phyloP scores from a whole-genome alignment of 176 grass and related monocot genomes.

The Avena atlantica region DNA sequence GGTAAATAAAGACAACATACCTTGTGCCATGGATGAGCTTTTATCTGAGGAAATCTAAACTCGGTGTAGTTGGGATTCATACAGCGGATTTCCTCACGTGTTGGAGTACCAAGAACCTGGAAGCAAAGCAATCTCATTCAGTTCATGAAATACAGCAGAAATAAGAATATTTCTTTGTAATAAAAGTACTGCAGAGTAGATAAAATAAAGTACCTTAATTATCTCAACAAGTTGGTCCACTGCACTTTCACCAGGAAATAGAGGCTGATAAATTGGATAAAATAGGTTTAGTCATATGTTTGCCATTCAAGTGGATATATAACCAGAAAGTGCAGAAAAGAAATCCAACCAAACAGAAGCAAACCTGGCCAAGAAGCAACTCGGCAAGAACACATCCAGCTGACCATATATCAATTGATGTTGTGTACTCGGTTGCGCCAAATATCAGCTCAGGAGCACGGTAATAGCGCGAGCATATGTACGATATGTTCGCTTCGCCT shows the following conservation, averaged over 20 bases:
- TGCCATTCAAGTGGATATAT: not conserved
- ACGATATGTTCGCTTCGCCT: slow-evolving; percentile 98
- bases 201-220: slow-evolving; percentile 59
- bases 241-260: slow-evolving; percentile 79
- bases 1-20: slow-evolving; percentile 29
- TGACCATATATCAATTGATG: slow-evolving; percentile 99
- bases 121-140: slow-evolving; percentile 33
- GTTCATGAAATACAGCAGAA: not conserved
- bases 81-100: slow-evolving; percentile 77
- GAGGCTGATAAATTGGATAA: slow-evolving; percentile 54
- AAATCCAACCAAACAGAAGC: slow-evolving; percentile 13
- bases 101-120: slow-evolving; percentile 84
- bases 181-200: not conserved
- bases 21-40: slow-evolving; percentile 86
- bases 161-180: slow-evolving; percentile 22
- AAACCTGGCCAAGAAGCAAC: slow-evolving; percentile 92
- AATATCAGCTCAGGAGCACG: slow-evolving; percentile 98
- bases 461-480: slow-evolving; percentile 98
- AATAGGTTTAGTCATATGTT: slow-evolving; percentile 29
- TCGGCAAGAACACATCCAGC: slow-evolving; percentile 97
- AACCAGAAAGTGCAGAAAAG: not conserved
- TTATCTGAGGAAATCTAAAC: slow-evolving; percentile 81
- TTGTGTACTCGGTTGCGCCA: slow-evolving; percentile 92
- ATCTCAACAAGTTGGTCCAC: slow-evolving; percentile 87
- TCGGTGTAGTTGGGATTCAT: slow-evolving; percentile 85